Evolutionary conservation across 192 early-diverging fungal genomes (phyloP).

Genomic region (Coemansia sp.): DNA sequence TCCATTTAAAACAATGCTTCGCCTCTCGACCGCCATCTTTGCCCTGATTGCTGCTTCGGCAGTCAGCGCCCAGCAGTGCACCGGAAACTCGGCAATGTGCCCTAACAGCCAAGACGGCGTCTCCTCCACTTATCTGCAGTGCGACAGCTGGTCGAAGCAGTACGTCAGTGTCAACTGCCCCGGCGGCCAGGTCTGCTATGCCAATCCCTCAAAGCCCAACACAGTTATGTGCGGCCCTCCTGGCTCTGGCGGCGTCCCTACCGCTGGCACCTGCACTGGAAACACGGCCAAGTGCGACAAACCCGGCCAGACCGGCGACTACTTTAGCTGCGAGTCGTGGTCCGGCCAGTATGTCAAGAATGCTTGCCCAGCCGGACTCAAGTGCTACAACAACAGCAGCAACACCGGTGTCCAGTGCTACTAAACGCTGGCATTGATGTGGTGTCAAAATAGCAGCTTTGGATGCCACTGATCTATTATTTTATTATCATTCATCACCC

Average conservation of each 20-base stretch:
- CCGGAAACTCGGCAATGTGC: slow-evolving; percentile 37
- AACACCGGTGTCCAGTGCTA: slow-evolving; percentile 35
- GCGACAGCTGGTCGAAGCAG: slow-evolving; percentile 40
- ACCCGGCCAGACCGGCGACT: slow-evolving; percentile 32
- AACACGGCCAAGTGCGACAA: slow-evolving; percentile 42
- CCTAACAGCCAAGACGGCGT: slow-evolving; percentile 43
- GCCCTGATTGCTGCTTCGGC: slow-evolving; percentile 9
- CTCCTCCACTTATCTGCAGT: slow-evolving; percentile 43
- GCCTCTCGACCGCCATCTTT: slow-evolving; percentile 10
- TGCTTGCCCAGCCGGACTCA: slow-evolving; percentile 30
- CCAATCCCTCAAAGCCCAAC: slow-evolving; percentile 34
- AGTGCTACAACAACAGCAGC: slow-evolving; percentile 46
- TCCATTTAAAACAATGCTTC: slow-evolving; percentile 1
- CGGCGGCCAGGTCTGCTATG: slow-evolving; percentile 42
- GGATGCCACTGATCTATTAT: too few species aligned
- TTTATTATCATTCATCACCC: slow-evolving; percentile 3
- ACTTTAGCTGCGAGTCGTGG: slow-evolving; percentile 44
- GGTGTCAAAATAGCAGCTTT: not conserved
- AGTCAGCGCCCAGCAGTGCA: slow-evolving; percentile 23
- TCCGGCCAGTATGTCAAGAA: slow-evolving; percentile 37
- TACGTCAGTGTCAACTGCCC: slow-evolving; percentile 32
- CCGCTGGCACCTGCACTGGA: slow-evolving; percentile 33
- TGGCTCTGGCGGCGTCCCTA: slow-evolving; percentile 36
- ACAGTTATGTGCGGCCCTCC: slow-evolving; percentile 42
- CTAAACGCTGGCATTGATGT: slow-evolving; percentile 5